A percentile compares a stretch with the other conserved stretches of the same genome.
These are phyloP conservation scores for Fusarium oxysporum DNA, from an alignment of 2,329 filamentous ascomycete species.

Conservation along the genomic window DNA sequence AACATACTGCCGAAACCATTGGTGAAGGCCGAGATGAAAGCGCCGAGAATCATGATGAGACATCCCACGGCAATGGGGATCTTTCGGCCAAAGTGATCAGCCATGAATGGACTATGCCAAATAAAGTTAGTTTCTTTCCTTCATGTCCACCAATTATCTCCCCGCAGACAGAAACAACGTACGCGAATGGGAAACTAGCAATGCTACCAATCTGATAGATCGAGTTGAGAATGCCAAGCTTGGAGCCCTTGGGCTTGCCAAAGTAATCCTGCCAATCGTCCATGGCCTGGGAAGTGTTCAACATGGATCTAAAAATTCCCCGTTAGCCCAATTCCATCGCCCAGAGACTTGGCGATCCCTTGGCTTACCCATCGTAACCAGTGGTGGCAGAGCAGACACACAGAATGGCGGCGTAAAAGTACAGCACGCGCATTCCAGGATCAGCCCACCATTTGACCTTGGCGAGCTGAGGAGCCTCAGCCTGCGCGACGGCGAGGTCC, in stretches of 20 bases:
- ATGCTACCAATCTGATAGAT: constrained; percentile 61
- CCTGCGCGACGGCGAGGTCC: constrained; percentile 53
- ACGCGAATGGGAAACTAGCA: constrained; percentile 27
- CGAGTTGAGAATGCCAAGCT: constrained; percentile 62
- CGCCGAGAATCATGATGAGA: constrained; percentile 59
- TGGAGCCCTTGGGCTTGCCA: constrained; percentile 46
- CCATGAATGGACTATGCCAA: constrained; percentile 47
- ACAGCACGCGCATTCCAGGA: constrained; percentile 63
- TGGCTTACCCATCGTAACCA: constrained; percentile 64
- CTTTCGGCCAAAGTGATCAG: constrained; percentile 58
- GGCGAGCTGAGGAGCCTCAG: constrained; percentile 63
- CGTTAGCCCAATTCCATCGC: background rate
- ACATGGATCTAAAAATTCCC: constrained; percentile 50
- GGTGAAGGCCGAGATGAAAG: constrained; percentile 55
- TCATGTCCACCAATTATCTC: background rate
- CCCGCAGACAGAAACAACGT: background rate
- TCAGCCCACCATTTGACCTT: constrained; percentile 67
- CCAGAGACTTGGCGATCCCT: background rate
- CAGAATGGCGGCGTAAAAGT: constrained; percentile 62
- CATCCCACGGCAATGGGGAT: constrained; percentile 57
- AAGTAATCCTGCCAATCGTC: constrained; percentile 65
- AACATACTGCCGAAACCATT: constrained; percentile 57
- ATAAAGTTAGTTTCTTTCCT: background rate
- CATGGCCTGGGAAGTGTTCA: constrained; percentile 70
- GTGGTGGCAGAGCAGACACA: constrained; percentile 71